Evolutionary conservation across 164 flowering plant species (phyloP).

Genomic region (Tinospora cordifolia): DNA sequence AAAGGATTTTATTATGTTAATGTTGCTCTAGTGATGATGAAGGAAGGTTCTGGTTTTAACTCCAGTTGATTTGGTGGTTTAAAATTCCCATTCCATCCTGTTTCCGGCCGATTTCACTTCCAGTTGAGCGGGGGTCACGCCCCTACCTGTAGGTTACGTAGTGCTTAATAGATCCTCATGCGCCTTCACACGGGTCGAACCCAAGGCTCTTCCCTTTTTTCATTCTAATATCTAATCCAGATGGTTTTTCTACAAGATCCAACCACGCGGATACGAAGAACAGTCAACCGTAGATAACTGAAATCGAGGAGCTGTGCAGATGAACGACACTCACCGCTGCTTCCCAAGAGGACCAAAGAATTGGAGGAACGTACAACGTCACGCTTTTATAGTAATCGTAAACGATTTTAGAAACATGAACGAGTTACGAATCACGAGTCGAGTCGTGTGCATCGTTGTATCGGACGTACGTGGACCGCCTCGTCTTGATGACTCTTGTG

Average conservation of each 20-base stretch:
- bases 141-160: too few relatives aligned
- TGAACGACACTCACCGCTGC: not conserved
- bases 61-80: too few relatives aligned
- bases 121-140: too few relatives aligned
- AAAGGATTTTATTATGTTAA: too few relatives aligned
- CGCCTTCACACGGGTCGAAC: not conserved
- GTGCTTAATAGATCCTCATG: not conserved
- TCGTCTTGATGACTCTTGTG: not conserved
- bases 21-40: too few relatives aligned
- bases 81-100: too few relatives aligned
- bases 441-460: not conserved
- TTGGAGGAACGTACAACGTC: not conserved
- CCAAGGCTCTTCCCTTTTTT: not conserved
- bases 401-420: not conserved
- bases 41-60: too few relatives aligned
- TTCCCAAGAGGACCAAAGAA: not conserved
- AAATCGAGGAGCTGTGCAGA: not conserved
- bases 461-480: not conserved
- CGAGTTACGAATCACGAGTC: not conserved
- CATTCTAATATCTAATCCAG: too few relatives aligned
- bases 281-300: not conserved
- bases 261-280: not conserved
- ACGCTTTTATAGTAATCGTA: not conserved
- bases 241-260: too few relatives aligned
- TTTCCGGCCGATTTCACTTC: too few relatives aligned